These are phyloP conservation scores for Fusarium lyarnte DNA, from an alignment of 2,329 filamentous ascomycete genomes.

Conservation along the genomic window DNA sequence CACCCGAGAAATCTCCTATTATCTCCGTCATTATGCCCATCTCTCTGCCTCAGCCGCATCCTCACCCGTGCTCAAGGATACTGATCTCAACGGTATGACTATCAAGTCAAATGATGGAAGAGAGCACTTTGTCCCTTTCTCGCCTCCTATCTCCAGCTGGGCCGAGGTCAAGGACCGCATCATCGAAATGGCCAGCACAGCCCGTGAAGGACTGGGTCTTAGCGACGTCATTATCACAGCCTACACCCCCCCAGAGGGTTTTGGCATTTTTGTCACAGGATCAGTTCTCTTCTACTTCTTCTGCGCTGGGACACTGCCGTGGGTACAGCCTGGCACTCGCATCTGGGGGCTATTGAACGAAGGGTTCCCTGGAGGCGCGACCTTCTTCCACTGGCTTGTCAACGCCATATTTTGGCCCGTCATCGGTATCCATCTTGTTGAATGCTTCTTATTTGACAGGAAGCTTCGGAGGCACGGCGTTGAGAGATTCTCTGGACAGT, in stretches of 20 bases:
- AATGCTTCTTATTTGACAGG: slow-evolving; percentile 65
- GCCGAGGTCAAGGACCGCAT: slow-evolving; percentile 75
- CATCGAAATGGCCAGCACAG: slow-evolving; percentile 72
- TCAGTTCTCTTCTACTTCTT: slow-evolving; percentile 65
- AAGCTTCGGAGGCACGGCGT: slow-evolving; percentile 61
- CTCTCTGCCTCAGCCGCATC: slow-evolving; percentile 66
- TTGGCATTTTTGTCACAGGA: slow-evolving; percentile 64
- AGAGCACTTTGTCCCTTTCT: slow-evolving; percentile 67
- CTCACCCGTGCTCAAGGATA: slow-evolving; percentile 70
- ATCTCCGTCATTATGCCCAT: slow-evolving; percentile 76
- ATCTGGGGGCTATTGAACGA: slow-evolving; percentile 61
- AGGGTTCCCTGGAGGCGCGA: slow-evolving; percentile 66
- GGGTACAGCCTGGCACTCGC: slow-evolving; percentile 62
- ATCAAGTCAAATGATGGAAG: slow-evolving; percentile 59
- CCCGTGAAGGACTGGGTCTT: slow-evolving; percentile 68
- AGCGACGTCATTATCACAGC: slow-evolving; percentile 55
- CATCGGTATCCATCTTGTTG: slow-evolving; percentile 70
- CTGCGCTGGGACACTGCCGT: slow-evolving; percentile 57
- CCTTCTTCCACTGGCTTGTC: slow-evolving; percentile 67
- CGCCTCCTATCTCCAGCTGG: slow-evolving; percentile 75
- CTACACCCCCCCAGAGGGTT: slow-evolving; percentile 54
- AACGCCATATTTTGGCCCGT: slow-evolving; percentile 67
- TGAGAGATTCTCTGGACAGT: slow-evolving; percentile 55
- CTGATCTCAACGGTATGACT: slow-evolving; percentile 72
- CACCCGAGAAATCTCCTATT: slow-evolving; percentile 75